Base-by-base conservation (phyloP, 1,284 basidiomycete genomes). In the Boletus mariae region DNA sequence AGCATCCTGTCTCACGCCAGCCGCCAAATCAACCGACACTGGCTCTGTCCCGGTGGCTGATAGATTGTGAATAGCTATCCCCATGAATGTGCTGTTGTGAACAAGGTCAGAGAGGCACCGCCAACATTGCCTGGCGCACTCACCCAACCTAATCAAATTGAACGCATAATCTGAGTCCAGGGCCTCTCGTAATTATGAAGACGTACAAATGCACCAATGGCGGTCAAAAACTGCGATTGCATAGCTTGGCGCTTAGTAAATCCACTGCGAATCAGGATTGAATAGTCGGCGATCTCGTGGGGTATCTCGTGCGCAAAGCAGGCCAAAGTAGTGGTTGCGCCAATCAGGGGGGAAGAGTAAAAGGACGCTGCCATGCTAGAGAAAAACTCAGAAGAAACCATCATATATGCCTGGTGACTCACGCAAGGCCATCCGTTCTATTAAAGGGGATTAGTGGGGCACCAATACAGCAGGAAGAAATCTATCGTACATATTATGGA, bases 291-390 rank as follows among this genome's bases (percentile, higher is more conserved):
- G 55, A 94, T 94, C 76, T 93, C 91, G 64, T 93, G 91, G 15
- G 91, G 91, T 51, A 94, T 93, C 70, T 94, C 92, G 68, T 94
- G 92, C 6, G 90, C 91, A 66, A 94, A 94, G 64, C 92, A 94
- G 15, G 92, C 92, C 45, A 94, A 79, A 11, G 92, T 93, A 2
- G 92, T 94, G 48, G 92, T 93, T 37, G 92, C 92, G 41, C 92
- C 92, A 59, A 94, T 90, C 49, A 92, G 76, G 2, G 92, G 92
- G 37, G 87, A 90, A 20, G 90, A 90, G 68, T 94, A 94, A 75
- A 94, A 94, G 23, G 88, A 91, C 45, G 92, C 92, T 11, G 90
- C 88, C 90, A 94, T 93, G 42, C 87, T 90, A 60, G 32, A 49
- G 59, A 40, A 43, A 51, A 52, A 45, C 34, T 53, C 54, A 61